Conservation (phyloP, 2,329 filamentous ascomycete species). For the Clonostachys rhizophaga region DNA sequence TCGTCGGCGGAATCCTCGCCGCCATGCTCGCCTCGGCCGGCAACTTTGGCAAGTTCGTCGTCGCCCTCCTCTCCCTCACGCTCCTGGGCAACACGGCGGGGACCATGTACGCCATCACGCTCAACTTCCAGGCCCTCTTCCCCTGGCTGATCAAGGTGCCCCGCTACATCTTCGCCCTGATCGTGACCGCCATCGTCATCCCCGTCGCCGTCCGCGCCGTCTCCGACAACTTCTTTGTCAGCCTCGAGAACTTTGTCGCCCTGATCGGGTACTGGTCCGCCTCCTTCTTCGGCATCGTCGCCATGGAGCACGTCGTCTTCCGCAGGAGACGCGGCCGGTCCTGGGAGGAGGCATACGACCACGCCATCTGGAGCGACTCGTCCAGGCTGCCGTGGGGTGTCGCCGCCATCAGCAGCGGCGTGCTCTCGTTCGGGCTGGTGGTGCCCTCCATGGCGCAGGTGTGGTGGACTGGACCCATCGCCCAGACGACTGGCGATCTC, state of each 20-base stretch:
- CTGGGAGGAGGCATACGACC: slow-evolving; percentile 35
- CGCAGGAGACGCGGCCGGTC: slow-evolving; percentile 17
- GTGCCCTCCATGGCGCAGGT: slow-evolving; percentile 56
- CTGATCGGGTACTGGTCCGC: slow-evolving; percentile 57
- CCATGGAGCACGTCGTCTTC: slow-evolving; percentile 42
- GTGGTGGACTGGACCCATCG: slow-evolving; percentile 59
- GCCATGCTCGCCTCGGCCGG: slow-evolving; percentile 54
- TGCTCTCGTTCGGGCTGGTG: slow-evolving; percentile 43
- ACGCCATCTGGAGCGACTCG: slow-evolving; percentile 40
- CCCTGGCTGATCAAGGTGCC: slow-evolving; percentile 51
- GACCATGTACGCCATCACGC: slow-evolving; percentile 57
- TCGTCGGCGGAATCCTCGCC: slow-evolving; percentile 53
- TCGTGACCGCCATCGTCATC: slow-evolving; percentile 55
- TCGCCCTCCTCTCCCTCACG: slow-evolving; percentile 52
- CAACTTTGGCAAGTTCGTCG: slow-evolving; percentile 58
- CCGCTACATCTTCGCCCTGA: slow-evolving; percentile 51
- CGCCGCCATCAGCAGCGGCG: slow-evolving; percentile 38
- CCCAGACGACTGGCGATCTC: slow-evolving; percentile 55
- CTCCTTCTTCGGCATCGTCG: slow-evolving; percentile 45
- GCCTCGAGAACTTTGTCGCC: slow-evolving; percentile 51
- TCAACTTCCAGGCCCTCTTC: slow-evolving; percentile 60
- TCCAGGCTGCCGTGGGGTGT: slow-evolving; percentile 36
- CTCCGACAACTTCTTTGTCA: slow-evolving; percentile 46
- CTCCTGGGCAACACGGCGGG: slow-evolving; percentile 55
- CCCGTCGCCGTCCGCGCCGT: slow-evolving; percentile 52